A percentile compares a stretch with the other conserved stretches of the same genome.
phyloP scores from a whole-genome alignment of 2,329 filamentous ascomycete genomes.

The Niveomyces coronatus region DNA sequence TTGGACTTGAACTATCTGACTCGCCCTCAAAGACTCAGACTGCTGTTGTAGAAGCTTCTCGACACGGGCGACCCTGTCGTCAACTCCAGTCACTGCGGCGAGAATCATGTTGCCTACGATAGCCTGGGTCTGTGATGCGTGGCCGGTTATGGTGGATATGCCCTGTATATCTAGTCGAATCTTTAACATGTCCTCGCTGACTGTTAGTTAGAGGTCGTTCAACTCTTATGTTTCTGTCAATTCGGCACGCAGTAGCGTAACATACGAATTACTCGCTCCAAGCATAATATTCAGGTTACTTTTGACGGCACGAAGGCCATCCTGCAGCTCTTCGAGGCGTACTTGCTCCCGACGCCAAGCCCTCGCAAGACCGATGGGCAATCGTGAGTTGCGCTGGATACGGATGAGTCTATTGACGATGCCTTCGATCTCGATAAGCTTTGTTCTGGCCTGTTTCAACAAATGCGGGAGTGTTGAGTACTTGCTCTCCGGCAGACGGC shows the following conservation, averaged over 20 bases:
- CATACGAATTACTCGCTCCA: slow-evolving; percentile 20
- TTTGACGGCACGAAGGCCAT: slow-evolving; percentile 18
- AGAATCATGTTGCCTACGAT: slow-evolving; percentile 16
- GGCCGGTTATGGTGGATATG: slow-evolving; percentile 16
- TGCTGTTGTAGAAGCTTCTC: slow-evolving; percentile 17
- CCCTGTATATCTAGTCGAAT: slow-evolving; percentile 15
- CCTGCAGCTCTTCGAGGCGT: slow-evolving; percentile 17
- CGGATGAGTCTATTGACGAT: slow-evolving; percentile 14
- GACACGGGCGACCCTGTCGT: slow-evolving; percentile 17
- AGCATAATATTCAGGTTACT: slow-evolving; percentile 20
- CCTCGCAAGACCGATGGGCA: slow-evolving; percentile 7
- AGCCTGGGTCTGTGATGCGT: slow-evolving; percentile 13
- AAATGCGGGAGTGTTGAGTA: slow-evolving; percentile 15
- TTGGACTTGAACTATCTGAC: no score
- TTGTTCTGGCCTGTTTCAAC: slow-evolving; percentile 16
- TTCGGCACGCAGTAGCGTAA: no score
- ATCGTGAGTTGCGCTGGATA: slow-evolving; percentile 11
- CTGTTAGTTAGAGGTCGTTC: not conserved
- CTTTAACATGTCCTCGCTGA: slow-evolving; percentile 17
- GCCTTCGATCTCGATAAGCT: slow-evolving; percentile 16
- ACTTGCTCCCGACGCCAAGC: slow-evolving; percentile 16
- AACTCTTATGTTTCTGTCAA: no score
- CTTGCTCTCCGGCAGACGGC: slow-evolving; percentile 11
- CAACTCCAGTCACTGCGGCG: slow-evolving; percentile 14
- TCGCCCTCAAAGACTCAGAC: slow-evolving; percentile 14